A percentile compares a stretch with the other conserved stretches of the same genome.
Conservation (phyloP, 2,329 filamentous ascomycete genomes). For the Sphaerulina populicola region DNA sequence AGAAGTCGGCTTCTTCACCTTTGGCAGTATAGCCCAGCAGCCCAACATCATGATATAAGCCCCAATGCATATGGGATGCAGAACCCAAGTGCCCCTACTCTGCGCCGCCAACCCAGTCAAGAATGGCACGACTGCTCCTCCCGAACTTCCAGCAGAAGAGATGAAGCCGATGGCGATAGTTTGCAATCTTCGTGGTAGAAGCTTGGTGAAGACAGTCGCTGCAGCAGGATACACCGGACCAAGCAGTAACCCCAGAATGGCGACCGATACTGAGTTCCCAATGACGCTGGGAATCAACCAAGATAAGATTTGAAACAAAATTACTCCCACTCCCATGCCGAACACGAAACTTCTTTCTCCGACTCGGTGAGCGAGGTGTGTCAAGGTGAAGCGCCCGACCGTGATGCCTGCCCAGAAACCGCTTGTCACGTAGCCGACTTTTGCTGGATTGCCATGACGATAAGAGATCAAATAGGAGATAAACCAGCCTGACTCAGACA, state of each 20-base stretch:
- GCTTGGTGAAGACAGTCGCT: conserved; percentile 53
- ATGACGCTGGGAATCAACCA: conserved; percentile 47
- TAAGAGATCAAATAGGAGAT: conserved; percentile 73
- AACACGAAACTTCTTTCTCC: conserved; percentile 66
- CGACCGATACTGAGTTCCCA: conserved; percentile 42
- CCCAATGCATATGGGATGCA: conserved; percentile 58
- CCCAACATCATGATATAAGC: conserved; percentile 57
- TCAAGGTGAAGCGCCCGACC: conserved; percentile 55
- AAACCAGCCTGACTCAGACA: conserved; percentile 77
- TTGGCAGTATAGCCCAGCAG: conserved; percentile 56
- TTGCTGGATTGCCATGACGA: conserved; percentile 58
- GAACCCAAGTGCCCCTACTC: conserved; percentile 53
- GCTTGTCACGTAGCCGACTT: conserved; percentile 71
- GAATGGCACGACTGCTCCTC: conserved; percentile 60
- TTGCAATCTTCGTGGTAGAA: conserved; percentile 52
- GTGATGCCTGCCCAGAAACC: conserved; percentile 52
- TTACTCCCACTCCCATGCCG: conserved; percentile 51
- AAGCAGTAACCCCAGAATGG: conserved; percentile 62
- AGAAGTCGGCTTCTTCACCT: conserved; percentile 41
- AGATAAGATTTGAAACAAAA: conserved; percentile 64
- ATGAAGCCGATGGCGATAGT: conserved; percentile 60
- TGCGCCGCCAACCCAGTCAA: conserved; percentile 57
- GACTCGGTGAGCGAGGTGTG: conserved; percentile 55
- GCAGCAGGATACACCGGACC: conserved; percentile 74
- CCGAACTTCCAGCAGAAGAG: conserved; percentile 59